Conservation (phyloP, 306 rosid species). For the Pterocarpus macrocarpus region DNA sequence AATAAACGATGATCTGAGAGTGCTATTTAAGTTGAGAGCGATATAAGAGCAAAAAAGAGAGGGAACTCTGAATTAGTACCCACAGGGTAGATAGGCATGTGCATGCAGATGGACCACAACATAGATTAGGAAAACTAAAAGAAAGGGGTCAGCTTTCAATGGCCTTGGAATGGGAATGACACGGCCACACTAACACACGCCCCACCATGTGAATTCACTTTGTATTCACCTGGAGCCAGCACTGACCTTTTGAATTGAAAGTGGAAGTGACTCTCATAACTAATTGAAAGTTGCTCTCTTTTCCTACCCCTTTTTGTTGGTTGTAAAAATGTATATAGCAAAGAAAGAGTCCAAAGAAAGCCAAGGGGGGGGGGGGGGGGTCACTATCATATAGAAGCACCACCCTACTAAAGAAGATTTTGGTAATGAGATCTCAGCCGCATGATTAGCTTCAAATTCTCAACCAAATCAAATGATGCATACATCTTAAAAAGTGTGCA, state of each 20-base stretch:
- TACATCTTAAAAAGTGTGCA: slow-evolving; percentile 44
- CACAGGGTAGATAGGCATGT: not conserved
- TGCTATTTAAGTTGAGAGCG: slow-evolving; percentile 19
- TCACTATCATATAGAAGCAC: not conserved
- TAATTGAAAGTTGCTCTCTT: slow-evolving; percentile 47
- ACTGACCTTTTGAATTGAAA: slow-evolving; percentile 49
- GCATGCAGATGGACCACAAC: slow-evolving; percentile 33
- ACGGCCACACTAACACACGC: slow-evolving; percentile 48
- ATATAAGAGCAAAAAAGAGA: slow-evolving; percentile 28
- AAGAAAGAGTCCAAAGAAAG: slow-evolving; percentile 41
- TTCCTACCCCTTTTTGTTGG: slow-evolving; percentile 41
- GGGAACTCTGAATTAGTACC: not conserved
- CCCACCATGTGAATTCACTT: slow-evolving; percentile 74
- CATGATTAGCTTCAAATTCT: slow-evolving; percentile 2
- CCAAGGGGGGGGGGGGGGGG: slow-evolving; percentile 21
- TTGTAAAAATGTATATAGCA: not conserved
- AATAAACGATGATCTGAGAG: slow-evolving; percentile 10
- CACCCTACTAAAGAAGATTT: not conserved
- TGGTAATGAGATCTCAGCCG: slow-evolving; percentile 8
- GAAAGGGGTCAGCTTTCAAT: slow-evolving; percentile 54
- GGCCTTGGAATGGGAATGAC: slow-evolving; percentile 47
- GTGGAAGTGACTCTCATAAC: slow-evolving; percentile 49
- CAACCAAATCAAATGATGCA: slow-evolving; percentile 42
- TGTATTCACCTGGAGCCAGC: slow-evolving; percentile 57
- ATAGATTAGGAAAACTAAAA: slow-evolving; percentile 52